Conservation (phyloP, 257 asterid genomes). For the Przewalskia tangutica region DNA sequence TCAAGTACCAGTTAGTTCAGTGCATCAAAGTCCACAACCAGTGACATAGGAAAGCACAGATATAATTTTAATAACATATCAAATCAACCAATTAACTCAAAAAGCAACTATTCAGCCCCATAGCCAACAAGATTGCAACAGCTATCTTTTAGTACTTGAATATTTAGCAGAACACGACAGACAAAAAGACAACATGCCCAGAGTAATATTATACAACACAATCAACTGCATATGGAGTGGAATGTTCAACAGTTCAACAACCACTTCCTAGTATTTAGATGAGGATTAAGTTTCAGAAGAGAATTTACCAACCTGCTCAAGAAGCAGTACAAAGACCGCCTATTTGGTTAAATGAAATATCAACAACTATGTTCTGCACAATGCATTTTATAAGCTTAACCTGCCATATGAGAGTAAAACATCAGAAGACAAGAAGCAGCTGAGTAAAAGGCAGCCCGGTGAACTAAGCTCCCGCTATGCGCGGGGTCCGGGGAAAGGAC, state of each 20-base stretch:
- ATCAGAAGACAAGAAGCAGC: background rate
- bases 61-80: background rate
- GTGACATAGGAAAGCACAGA: background rate
- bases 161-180: background rate
- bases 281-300: background rate
- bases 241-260: background rate
- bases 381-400: slow-evolving; percentile 44
- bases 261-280: background rate
- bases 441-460: background rate
- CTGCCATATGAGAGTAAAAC: slow-evolving; percentile 16
- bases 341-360: slow-evolving; percentile 40
- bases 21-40: background rate
- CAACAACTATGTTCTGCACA: slow-evolving; percentile 37
- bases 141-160: background rate
- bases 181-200: background rate
- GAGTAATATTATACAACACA: background rate
- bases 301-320: slow-evolving; percentile 32
- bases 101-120: background rate
- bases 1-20: background rate
- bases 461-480: no score
- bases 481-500: no score
- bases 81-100: background rate
- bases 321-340: slow-evolving; percentile 50
- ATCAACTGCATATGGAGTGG: background rate
- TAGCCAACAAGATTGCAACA: background rate